Base-by-base conservation (phyloP, 441 rosid genomes). In the Geranium incanum region DNA sequence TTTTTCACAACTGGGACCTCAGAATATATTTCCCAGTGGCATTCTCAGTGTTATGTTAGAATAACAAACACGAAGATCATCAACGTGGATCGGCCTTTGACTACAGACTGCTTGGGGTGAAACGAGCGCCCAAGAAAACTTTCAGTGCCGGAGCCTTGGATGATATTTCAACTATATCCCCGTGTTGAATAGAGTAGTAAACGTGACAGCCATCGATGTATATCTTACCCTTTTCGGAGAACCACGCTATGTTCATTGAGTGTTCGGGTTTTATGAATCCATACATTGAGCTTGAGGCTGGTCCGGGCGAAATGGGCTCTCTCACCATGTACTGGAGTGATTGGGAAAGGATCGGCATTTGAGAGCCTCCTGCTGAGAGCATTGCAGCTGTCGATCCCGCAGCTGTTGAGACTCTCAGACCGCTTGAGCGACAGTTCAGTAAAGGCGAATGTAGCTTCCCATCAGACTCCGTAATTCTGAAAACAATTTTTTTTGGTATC, bases 381-480 rank as follows among this genome's bases (percentile, higher is more conserved):
- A 90, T 94, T 66, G 97, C 97, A 5, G 95, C 94, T 0, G 99
- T 90, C 64, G 97, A 90, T 65, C 97, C 99, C 37, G 90, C 89
- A 13, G 97, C 93, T 45, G 94, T 88, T 37, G 95, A 94, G 69
- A 90, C 84, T 86, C 97, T 86, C 48, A 94, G 81, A 75, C 99
- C 99, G 70, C 99, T 92, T 36, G 99, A 89, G 73, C 94, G 86
- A 67, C 94, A 83, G 79, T 89, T 86, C 75, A 85, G 83, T 68
- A 87, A 73, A 7, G 79, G 84, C 5, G 82, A 60, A 75, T 75
- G 68, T 37, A 79, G 78, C 78, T 85, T 75, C 8, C 81, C 73
- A 62, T 79, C 81, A 59, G 65, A 67, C 68, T 83, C 74, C 80
- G 9, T 79, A 62, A 89, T 81, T 83, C 99, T 92, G 77, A 36